A percentile compares a stretch with the other conserved stretches of the same genome.
These are phyloP conservation scores for Herpetomonas tarakana DNA, from an alignment of 208 protist genomes.

Conservation along the genomic window DNA sequence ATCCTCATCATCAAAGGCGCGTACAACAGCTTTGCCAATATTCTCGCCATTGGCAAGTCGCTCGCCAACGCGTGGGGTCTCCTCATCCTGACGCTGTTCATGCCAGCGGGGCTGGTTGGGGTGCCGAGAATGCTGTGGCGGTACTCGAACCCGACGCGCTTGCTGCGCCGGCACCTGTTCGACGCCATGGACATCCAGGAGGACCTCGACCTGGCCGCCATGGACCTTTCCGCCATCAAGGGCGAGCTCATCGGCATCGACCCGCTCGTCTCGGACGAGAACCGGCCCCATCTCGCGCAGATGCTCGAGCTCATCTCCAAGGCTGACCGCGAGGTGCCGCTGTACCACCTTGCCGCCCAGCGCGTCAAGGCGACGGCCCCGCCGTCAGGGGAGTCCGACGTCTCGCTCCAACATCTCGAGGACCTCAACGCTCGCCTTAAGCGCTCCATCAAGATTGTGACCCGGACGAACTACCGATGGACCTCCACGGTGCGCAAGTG, in stretches of 20 bases:
- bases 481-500: slow-evolving; percentile 62
- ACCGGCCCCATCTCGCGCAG: slow-evolving; percentile 58
- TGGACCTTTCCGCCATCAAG: slow-evolving; percentile 78
- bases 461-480: slow-evolving; percentile 81
- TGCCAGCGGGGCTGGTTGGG: slow-evolving; percentile 82
- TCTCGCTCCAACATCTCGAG: slow-evolving; percentile 78
- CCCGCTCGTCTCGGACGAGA: slow-evolving; percentile 71
- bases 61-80: slow-evolving; percentile 91
- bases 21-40: slow-evolving; percentile 41
- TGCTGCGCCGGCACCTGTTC: slow-evolving; percentile 62
- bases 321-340: slow-evolving; percentile 72
- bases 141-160: slow-evolving; percentile 49
- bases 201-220: slow-evolving; percentile 83
- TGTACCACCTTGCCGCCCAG: slow-evolving; percentile 70
- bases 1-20: slow-evolving; percentile 78
- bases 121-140: slow-evolving; percentile 85
- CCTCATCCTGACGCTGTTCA: slow-evolving; percentile 82
- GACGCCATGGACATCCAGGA: slow-evolving; percentile 83
- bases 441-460: slow-evolving; percentile 73
- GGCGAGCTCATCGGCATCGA: slow-evolving; percentile 79
- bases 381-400: slow-evolving; percentile 43
- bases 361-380: slow-evolving; percentile 37
- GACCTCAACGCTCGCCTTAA: slow-evolving; percentile 76
- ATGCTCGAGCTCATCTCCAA: slow-evolving; percentile 82
- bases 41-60: slow-evolving; percentile 76